A percentile compares a stretch with the other conserved stretches of the same genome.
These are phyloP conservation scores for Amylostereum areolatum DNA, from an alignment of 1,284 basidiomycete species.

Conservation along the genomic window DNA sequence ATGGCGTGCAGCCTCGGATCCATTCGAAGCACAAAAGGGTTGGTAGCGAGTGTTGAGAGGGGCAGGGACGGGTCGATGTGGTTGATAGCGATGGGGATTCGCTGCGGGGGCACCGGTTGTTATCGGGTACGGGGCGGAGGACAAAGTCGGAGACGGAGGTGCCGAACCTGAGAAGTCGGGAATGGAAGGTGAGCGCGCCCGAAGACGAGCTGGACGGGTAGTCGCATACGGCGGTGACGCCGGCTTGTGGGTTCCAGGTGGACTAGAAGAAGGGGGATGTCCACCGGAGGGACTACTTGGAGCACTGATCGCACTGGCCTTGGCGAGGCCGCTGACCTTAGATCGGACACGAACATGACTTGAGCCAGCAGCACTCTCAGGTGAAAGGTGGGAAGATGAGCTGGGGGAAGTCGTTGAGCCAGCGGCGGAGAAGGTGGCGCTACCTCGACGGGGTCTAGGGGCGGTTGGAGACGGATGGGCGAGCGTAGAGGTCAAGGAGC, in stretches of 20 bases:
- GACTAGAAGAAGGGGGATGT: conserved; percentile 14
- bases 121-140: conserved; percentile 43
- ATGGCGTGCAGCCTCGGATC: not conserved
- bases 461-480: conserved; percentile 16
- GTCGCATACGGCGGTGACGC: conserved; percentile 26
- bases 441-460: conserved; percentile 24
- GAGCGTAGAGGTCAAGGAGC: conserved; percentile 22
- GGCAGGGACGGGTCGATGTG: conserved; percentile 29
- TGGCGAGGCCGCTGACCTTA: conserved; percentile 45
- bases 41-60: conserved; percentile 28
- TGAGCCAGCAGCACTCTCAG: conserved; percentile 13
- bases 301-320: conserved; percentile 22
- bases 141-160: conserved; percentile 19
- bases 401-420: conserved; percentile 14
- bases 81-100: conserved; percentile 48
- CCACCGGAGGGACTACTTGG: conserved; percentile 17
- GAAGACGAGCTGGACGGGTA: conserved; percentile 24
- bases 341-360: conserved; percentile 46
- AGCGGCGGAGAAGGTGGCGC: conserved; percentile 24
- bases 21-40: conserved; percentile 23
- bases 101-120: conserved; percentile 47
- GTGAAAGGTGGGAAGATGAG: conserved; percentile 5
- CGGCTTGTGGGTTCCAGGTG: not conserved
- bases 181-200: conserved; percentile 38
- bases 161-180: conserved; percentile 23